Base-by-base conservation (phyloP, 2,329 filamentous ascomycete species). In the Emergomyces pasteurianus region DNA sequence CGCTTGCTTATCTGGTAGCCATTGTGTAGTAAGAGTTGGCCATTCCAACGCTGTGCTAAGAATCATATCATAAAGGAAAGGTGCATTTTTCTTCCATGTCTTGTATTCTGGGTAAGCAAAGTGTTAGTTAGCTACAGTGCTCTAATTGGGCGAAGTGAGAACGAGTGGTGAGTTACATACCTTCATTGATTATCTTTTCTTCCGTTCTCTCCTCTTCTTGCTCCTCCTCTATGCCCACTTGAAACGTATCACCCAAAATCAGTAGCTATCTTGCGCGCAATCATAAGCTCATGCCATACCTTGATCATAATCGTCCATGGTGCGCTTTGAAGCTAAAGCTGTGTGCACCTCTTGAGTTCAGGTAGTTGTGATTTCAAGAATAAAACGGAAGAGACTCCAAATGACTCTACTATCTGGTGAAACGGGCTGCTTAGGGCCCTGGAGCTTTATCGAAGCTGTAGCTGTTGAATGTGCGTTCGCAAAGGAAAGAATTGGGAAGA, bases 81-180 rank as follows among this genome's bases (percentile, higher is more conserved):
- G 92, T 66, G 89, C 90, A 77, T 99, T 99, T 81, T 99, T 99
- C 82, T 99, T 99, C 94, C 94, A 99, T 66, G 92, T 96, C 76
- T 99, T 99, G 83, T 99, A 99, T 75, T 99, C 94, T 91, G 68
- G 47, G 42, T 26, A 53, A 10, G n/a, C n/a, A 6, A 23, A 55
- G 26, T 40, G 53, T 42, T 12, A 55, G 36, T 9, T 12, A 21
- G 18, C 9, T 7, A 26, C 9, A 16, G n/a, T 8, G 5, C n/a
- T n/a, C 28, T 4, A n/a, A 28, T 1, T n/a, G 49, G 34, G 2
- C 40, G 53, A 34, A 31, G 36, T 18, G 18, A 43, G n/a, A 57
- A 28, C 26, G 21, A 18, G 10, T 10, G 38, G 26, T 23, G 38
- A 7, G 31, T 31, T 38, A 18, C 5, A 57, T 78, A 88, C 88